Conservation (phyloP, 257 asterid species). For the Solanum bulbocastanum region DNA sequence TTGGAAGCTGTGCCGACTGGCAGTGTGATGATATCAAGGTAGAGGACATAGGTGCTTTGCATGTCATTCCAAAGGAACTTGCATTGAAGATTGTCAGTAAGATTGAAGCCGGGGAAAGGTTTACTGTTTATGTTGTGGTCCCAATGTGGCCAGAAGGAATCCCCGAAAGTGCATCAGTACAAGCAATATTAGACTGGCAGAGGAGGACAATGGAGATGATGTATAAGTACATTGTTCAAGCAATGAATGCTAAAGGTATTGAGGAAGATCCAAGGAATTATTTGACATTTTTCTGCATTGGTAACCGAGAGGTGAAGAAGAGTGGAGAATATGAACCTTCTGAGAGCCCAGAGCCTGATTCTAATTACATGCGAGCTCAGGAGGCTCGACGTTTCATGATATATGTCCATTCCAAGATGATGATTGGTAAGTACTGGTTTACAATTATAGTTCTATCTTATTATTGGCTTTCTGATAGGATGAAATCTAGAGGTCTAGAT, state of each 20-base stretch:
- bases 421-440: conserved; percentile 48
- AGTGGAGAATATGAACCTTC: conserved; percentile 75
- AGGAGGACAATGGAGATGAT: conserved; percentile 81
- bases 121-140: conserved; percentile 54
- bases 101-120: conserved; percentile 80
- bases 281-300: conserved; percentile 76
- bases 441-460: background rate
- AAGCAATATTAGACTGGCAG: conserved; percentile 89
- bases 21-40: conserved; percentile 39
- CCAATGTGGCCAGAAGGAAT: conserved; percentile 98
- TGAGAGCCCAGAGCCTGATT: conserved; percentile 63
- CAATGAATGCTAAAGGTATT: conserved; percentile 51
- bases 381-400: conserved; percentile 85
- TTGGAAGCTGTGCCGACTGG: conserved; percentile 74
- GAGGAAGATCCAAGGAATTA: conserved; percentile 78
- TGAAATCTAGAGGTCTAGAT: background rate
- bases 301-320: conserved; percentile 73
- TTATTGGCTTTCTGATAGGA: background rate
- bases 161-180: conserved; percentile 82
- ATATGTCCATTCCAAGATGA: conserved; percentile 86
- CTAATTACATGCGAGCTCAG: conserved; percentile 65
- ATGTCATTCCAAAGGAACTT: conserved; percentile 73
- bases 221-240: conserved; percentile 58
- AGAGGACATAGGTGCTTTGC: conserved; percentile 68
- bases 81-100: conserved; percentile 62